A percentile compares a stretch with the other conserved stretches of the same genome.
Conservation (phyloP, 1,284 basidiomycete species). For the Cryptococcus sp. region DNA sequence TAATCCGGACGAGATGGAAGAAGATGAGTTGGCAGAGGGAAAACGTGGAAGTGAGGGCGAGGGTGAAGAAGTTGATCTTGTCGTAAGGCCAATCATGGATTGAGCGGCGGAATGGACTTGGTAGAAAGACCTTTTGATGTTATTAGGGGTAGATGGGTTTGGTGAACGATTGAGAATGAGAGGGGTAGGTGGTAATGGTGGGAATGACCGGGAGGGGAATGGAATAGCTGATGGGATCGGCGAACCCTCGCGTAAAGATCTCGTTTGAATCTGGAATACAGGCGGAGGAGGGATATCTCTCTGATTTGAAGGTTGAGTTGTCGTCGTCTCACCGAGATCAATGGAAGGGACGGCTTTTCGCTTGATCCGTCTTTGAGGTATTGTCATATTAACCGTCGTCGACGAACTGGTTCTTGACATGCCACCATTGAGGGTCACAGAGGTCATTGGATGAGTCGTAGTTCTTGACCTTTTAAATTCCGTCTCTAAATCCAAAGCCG, state of each 20-base stretch:
- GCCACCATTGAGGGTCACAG: neutral
- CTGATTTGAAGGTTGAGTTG: neutral
- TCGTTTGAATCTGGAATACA: neutral
- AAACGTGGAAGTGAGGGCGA: neutral
- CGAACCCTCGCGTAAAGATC: neutral
- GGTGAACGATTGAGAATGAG: neutral
- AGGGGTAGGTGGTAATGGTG: neutral
- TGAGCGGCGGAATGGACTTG: slow-evolving; percentile 16
- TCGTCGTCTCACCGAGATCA: neutral
- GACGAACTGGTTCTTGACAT: neutral
- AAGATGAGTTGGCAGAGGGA: neutral
- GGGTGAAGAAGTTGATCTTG: neutral
- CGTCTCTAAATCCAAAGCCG: slow-evolving; percentile 1
- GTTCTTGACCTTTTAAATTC: neutral
- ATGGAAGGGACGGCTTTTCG: slow-evolving; percentile 12
- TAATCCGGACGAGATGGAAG: neutral
- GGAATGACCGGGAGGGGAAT: neutral
- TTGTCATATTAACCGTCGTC: neutral
- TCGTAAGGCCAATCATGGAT: slow-evolving; percentile 19
- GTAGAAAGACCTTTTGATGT: slow-evolving; percentile 8
- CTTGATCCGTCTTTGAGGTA: slow-evolving; percentile 5
- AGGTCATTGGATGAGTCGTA: neutral
- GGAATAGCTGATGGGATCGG: neutral
- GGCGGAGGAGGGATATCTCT: neutral
- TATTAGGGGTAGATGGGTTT: neutral